phyloP scores from a whole-genome alignment of 2,329 filamentous ascomycete species.

The Verticillium klebahnii region DNA sequence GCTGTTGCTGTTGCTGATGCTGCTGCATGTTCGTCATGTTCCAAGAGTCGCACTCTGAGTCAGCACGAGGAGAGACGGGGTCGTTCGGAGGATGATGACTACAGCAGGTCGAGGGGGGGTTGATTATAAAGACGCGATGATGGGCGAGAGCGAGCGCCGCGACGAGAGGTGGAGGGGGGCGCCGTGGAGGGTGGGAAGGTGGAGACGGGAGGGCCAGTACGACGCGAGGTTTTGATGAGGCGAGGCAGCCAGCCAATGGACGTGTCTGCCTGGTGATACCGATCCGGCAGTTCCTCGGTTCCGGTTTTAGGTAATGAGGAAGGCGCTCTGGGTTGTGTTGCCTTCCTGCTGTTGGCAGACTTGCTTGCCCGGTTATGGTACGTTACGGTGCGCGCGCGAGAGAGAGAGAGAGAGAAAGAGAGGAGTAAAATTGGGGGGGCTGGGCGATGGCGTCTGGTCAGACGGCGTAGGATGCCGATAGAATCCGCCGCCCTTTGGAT shows the following conservation, averaged over 20 bases:
- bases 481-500: too few species aligned
- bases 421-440: not conserved
- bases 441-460: not conserved
- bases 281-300: not conserved
- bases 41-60: conserved; percentile 2
- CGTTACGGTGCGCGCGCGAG: too few species aligned
- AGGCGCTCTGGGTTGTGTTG: not conserved
- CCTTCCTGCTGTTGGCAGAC: too few species aligned
- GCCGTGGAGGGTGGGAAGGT: not conserved
- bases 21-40: conserved; percentile 1
- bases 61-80: conserved; percentile 2
- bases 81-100: conserved; percentile 2
- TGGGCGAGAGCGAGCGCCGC: not conserved
- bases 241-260: not conserved
- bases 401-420: not conserved
- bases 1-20: not conserved
- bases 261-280: not conserved
- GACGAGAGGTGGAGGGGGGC: not conserved
- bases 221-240: not conserved
- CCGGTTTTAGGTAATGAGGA: not conserved
- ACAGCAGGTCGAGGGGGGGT: not conserved
- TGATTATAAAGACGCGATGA: not conserved
- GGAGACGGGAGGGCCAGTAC: not conserved
- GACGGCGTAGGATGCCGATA: not conserved
- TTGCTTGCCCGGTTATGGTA: not conserved